phyloP scores from a whole-genome alignment of 257 asterid genomes.

The Solanum paucissectum region DNA sequence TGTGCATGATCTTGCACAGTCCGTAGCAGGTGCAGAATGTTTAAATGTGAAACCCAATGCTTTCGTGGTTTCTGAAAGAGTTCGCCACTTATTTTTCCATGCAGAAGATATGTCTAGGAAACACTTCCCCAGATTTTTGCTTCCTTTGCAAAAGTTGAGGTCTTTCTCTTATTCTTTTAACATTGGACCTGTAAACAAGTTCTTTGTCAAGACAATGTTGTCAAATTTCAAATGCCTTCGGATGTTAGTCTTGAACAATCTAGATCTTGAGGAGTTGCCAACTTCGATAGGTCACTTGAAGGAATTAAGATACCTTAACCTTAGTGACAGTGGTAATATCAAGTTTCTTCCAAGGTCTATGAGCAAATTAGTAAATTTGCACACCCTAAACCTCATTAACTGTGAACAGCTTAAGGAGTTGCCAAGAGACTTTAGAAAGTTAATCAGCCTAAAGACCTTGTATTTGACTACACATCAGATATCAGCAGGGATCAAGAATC shows the following conservation, averaged over 20 bases:
- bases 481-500: slow-evolving; percentile 9
- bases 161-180: slow-evolving; percentile 24
- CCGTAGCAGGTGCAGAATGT: slow-evolving; percentile 35
- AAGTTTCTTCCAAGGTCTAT: slow-evolving; percentile 27
- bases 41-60: slow-evolving; percentile 16
- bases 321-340: slow-evolving; percentile 20
- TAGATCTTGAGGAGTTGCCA: slow-evolving; percentile 34
- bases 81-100: slow-evolving; percentile 22
- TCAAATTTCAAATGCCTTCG: slow-evolving; percentile 20
- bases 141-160: slow-evolving; percentile 21
- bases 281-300: slow-evolving; percentile 28
- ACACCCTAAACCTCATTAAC: slow-evolving; percentile 38
- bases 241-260: slow-evolving; percentile 19
- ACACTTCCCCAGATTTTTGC: slow-evolving; percentile 12
- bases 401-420: slow-evolving; percentile 32
- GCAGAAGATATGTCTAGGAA: slow-evolving; percentile 14
- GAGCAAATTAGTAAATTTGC: slow-evolving; percentile 36
- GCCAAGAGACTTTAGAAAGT: slow-evolving; percentile 12
- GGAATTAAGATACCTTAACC: slow-evolving; percentile 25
- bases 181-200: slow-evolving; percentile 12
- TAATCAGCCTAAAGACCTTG: slow-evolving; percentile 24
- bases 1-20: slow-evolving; percentile 46
- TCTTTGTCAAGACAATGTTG: slow-evolving; percentile 6
- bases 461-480: slow-evolving; percentile 31
- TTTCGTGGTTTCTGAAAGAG: slow-evolving; percentile 6